These are phyloP conservation scores for Trichoderma breve DNA, from an alignment of 2,329 filamentous ascomycete species.

Conservation along the genomic window DNA sequence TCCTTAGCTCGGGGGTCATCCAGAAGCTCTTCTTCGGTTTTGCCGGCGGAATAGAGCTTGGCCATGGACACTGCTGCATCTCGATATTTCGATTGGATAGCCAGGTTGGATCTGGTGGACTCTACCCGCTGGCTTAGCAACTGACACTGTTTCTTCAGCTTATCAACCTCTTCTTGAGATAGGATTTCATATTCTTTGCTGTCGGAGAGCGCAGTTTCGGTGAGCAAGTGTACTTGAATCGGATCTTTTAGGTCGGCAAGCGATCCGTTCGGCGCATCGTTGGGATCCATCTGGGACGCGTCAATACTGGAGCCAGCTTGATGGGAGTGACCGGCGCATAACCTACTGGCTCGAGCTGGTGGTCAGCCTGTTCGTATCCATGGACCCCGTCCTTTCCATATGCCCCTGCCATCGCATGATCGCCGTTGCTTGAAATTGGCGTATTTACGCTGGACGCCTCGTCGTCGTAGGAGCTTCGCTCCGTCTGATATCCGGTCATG, in stretches of 20 bases:
- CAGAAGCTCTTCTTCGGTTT: constrained; percentile 46
- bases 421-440: constrained; percentile 44
- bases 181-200: constrained; percentile 82
- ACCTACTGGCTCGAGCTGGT: constrained; percentile 58
- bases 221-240: constrained; percentile 86
- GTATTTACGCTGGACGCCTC: constrained; percentile 33
- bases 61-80: constrained; percentile 88
- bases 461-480: constrained; percentile 38
- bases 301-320: constrained; percentile 15
- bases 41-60: constrained; percentile 68
- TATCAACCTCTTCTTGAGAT: constrained; percentile 87
- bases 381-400: constrained; percentile 54
- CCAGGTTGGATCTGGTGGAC: constrained; percentile 76
- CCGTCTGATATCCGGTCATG: constrained; percentile 43
- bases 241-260: constrained; percentile 64
- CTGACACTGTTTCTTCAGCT: constrained; percentile 81
- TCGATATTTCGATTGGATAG: constrained; percentile 88
- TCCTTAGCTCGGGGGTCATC: constrained; percentile 52
- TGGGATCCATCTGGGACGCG: constrained; percentile 46
- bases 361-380: constrained; percentile 38
- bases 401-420: constrained; percentile 51
- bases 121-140: constrained; percentile 74
- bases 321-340: neutral
- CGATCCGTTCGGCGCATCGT: constrained; percentile 53
- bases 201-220: constrained; percentile 89